These are phyloP conservation scores for Taphrina wiesneri DNA, from an alignment of 1,139 yeast genomes.

Conservation along the genomic window DNA sequence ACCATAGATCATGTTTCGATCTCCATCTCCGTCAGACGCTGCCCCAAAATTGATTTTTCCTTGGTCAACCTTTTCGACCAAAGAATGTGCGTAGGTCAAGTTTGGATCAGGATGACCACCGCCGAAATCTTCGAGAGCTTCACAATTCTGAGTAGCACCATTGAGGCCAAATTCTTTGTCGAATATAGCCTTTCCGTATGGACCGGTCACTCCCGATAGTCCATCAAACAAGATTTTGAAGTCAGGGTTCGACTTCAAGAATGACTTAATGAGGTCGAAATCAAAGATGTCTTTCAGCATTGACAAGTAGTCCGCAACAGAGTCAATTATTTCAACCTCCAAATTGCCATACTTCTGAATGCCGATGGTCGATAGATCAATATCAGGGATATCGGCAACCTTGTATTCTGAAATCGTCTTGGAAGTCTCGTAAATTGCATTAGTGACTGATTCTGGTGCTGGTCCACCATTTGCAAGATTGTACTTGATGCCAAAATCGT, in stretches of 20 bases:
- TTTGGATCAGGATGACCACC: conserved; percentile 98
- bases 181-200: conserved; percentile 84
- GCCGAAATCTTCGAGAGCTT: conserved; percentile 87
- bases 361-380: conserved; percentile 67
- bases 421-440: conserved; percentile 76
- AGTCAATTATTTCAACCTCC: conserved; percentile 76
- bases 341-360: conserved; percentile 51
- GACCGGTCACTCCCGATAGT: conserved; percentile 95
- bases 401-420: conserved; percentile 62
- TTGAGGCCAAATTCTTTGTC: conserved; percentile 82
- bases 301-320: conserved; percentile 72
- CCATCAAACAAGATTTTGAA: conserved; percentile 85
- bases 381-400: conserved; percentile 47
- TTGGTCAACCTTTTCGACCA: conserved; percentile 79
- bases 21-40: conserved; percentile 99
- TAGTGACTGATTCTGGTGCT: conserved; percentile 94
- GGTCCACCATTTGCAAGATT: conserved; percentile 96
- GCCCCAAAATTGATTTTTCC: conserved; percentile 91
- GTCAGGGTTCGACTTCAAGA: conserved; percentile 58
- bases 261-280: conserved; percentile 73
- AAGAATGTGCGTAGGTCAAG: conserved; percentile 85
- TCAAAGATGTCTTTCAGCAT: conserved; percentile 87
- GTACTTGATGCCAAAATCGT: conserved; percentile 94
- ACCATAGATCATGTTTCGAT: conserved; percentile 97
- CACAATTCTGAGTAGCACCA: conserved; percentile 67